Percentiles rank a stretch among this genome's conserved stretches.
phyloP scores from a whole-genome alignment of 805 yeast genomes.

The Candida tammaniensis region DNA sequence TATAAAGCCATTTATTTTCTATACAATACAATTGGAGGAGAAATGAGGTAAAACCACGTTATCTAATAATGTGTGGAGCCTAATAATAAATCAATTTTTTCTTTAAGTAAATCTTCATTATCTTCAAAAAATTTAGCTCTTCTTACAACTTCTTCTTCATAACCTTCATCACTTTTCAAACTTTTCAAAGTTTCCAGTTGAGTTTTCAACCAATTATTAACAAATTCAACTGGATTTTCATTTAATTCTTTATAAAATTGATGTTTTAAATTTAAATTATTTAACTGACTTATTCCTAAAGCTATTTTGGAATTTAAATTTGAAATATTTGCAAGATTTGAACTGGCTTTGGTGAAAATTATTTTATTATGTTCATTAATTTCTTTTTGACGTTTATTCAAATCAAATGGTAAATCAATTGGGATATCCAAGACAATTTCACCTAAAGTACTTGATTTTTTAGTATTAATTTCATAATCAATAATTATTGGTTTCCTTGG shows the following conservation, averaged over 20 bases:
- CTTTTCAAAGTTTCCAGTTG: slow-evolving; percentile 85
- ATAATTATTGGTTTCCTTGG: slow-evolving; percentile 81
- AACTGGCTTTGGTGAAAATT: slow-evolving; percentile 42
- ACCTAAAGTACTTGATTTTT: slow-evolving; percentile 74
- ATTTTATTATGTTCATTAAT: slow-evolving; percentile 34
- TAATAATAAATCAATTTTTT: slow-evolving; percentile 73
- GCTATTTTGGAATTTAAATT: slow-evolving; percentile 42
- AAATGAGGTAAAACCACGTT: neutral
- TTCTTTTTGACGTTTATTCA: slow-evolving; percentile 35
- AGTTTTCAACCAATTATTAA: slow-evolving; percentile 71
- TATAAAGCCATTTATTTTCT: no score
- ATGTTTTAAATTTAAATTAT: slow-evolving; percentile 60
- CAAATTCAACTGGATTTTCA: slow-evolving; percentile 72
- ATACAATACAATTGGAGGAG: no score
- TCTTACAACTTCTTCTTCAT: slow-evolving; percentile 85
- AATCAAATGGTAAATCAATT: slow-evolving; percentile 37
- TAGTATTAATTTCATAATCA: slow-evolving; percentile 74
- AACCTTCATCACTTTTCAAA: slow-evolving; percentile 84
- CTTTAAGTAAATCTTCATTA: slow-evolving; percentile 61
- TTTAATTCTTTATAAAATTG: slow-evolving; percentile 74
- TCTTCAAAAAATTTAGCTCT: slow-evolving; percentile 76
- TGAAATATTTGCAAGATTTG: slow-evolving; percentile 43
- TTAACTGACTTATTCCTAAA: slow-evolving; percentile 50
- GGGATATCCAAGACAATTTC: slow-evolving; percentile 75
- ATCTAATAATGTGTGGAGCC: slow-evolving; percentile 48